These are phyloP conservation scores for Acanthamoeba culbertsoni DNA, from an alignment of 208 protist genomes.

Conservation along the genomic window DNA sequence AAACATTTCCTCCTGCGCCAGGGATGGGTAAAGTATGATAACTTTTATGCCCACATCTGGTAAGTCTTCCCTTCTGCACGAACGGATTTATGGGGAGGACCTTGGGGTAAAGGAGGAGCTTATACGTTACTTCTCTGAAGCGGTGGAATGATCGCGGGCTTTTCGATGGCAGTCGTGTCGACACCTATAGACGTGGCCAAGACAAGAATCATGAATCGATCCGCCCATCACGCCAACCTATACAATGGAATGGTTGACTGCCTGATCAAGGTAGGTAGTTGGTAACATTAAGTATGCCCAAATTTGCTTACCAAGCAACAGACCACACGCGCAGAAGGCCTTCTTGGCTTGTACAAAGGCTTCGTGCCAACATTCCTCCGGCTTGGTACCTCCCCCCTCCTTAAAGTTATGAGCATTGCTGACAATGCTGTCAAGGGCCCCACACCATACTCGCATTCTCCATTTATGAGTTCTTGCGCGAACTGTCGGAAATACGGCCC, in stretches of 20 bases:
- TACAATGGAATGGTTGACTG: not conserved
- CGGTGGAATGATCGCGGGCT: not conserved
- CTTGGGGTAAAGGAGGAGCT: not conserved
- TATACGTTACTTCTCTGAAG: not conserved
- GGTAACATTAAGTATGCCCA: not conserved
- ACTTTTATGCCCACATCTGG: slow-evolving; percentile 27
- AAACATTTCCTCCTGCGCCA: slow-evolving; percentile 12
- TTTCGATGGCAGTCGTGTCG: slow-evolving; percentile 11
- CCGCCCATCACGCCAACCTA: not conserved
- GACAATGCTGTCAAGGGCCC: not conserved
- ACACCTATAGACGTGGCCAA: slow-evolving; percentile 14
- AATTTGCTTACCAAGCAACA: not conserved
- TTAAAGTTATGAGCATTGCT: not conserved
- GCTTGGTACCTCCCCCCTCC: not conserved
- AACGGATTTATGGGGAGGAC: not conserved
- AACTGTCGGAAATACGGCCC: not conserved
- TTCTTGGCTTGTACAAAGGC: slow-evolving; percentile 11
- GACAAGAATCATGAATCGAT: slow-evolving; percentile 30
- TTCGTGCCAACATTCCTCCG: slow-evolving; percentile 18
- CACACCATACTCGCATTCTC: slow-evolving; percentile 15
- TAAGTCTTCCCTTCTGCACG: not conserved
- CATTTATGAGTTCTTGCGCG: not conserved
- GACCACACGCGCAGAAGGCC: not conserved
- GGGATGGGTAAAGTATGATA: slow-evolving; percentile 3
- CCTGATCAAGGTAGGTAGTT: not conserved